A percentile compares a stretch with the other conserved stretches of the same genome.
phyloP scores from a whole-genome alignment of 1,284 basidiomycete species.

The Coniferiporia sulphurascens region DNA sequence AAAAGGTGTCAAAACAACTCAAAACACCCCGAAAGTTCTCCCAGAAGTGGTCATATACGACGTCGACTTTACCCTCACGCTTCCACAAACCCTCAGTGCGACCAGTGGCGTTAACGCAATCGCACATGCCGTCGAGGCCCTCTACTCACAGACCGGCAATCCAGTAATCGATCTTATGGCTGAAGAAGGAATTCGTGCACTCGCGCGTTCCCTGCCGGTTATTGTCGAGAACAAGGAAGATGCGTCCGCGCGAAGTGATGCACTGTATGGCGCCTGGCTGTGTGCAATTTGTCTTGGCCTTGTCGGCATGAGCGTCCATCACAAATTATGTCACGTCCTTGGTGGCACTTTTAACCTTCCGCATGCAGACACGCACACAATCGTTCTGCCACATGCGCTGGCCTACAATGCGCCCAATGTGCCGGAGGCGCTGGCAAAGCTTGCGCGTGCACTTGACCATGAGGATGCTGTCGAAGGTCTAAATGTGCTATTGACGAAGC shows the following conservation, averaged over 20 bases:
- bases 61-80: slow-evolving; percentile 38
- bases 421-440: slow-evolving; percentile 31
- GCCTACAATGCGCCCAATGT: slow-evolving; percentile 39
- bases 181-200: slow-evolving; percentile 34
- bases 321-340: slow-evolving; percentile 44
- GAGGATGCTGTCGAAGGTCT: slow-evolving; percentile 34
- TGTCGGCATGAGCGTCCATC: slow-evolving; percentile 41
- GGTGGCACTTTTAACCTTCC: slow-evolving; percentile 42
- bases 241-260: slow-evolving; percentile 35
- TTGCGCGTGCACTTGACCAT: slow-evolving; percentile 31
- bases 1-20: slow-evolving; percentile 38
- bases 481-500: slow-evolving; percentile 36
- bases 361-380: slow-evolving; percentile 43
- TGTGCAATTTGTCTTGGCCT: slow-evolving; percentile 37
- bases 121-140: slow-evolving; percentile 40
- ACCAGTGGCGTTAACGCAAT: slow-evolving; percentile 43
- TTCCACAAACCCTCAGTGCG: slow-evolving; percentile 36
- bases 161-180: slow-evolving; percentile 39
- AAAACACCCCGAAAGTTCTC: slow-evolving; percentile 36
- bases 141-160: slow-evolving; percentile 37
- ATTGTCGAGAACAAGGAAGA: slow-evolving; percentile 31
- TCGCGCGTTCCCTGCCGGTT: slow-evolving; percentile 32
- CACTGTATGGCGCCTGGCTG: slow-evolving; percentile 39
- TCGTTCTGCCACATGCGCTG: slow-evolving; percentile 40
- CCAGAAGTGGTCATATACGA: slow-evolving; percentile 42